Evolutionary conservation across 1,139 yeast species (phyloP), one percentile per base, ranked within the genome.

Genomic region (Groenewaldozyma auringiensis): DNA sequence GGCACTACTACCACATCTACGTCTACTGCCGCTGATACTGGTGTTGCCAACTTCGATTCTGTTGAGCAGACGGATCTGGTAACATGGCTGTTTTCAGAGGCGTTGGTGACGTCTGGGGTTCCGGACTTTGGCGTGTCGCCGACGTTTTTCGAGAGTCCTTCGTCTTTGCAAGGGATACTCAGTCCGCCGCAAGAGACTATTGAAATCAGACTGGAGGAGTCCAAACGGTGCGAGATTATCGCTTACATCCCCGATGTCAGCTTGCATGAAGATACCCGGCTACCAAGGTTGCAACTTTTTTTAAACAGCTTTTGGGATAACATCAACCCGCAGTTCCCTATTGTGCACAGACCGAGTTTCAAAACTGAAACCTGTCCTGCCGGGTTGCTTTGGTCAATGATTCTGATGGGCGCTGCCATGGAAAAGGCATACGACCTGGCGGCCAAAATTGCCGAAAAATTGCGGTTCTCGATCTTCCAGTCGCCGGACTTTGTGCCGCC

Each of bases 291-390:
- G 39, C 50, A 46, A 40, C 37, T 38, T n/a, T 52, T 45, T 48
- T 50, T 47, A 47, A 47, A 42, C 35, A 59, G 41, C 20, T 81
- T 72, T 56, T 81, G 87, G 87, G 58, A 64, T 6, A 67, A 70
- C 33, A 79, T 78, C 61, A 85, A 81, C 56, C 74, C 78, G 3
- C 84, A 80, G 57, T 77, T 74, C 51, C 76, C 84, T 1, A 68
- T 81, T 29, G 57, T 81, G 45, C 87, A 81, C 55, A 69, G 68
- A 46, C 86, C 87, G 0, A 76, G 85, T 0, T 81, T 81, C 59
- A 71, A 74, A 43, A 74, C 83, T 0, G 69, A 69, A 41, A 59
- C 64, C 1, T 69, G 76, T 22, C 77, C 79, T 3, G 76, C 79
- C 0, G 69, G 81, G 9, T 62, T 81, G 16, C 57, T 81, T 1